phyloP scores from a whole-genome alignment of 1,284 basidiomycete species.

The Earliella scabrosa region DNA sequence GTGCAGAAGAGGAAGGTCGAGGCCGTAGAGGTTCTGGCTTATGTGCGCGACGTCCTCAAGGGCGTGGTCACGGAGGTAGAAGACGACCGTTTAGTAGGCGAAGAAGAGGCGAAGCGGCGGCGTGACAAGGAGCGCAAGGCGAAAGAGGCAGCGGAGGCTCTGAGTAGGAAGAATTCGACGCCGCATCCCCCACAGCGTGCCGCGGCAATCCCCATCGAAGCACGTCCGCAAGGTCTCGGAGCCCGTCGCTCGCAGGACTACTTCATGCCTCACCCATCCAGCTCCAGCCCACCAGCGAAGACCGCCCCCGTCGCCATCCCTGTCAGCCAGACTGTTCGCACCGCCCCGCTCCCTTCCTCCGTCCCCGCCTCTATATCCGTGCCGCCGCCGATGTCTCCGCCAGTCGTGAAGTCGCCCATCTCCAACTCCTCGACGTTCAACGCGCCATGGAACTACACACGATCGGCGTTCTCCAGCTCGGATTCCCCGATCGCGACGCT shows the following conservation, averaged over 20 bases:
- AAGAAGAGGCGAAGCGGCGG: conserved; percentile 45
- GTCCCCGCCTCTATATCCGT: conserved; percentile 14
- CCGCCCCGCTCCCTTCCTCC: conserved; percentile 9
- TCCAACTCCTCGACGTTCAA: conserved; percentile 7
- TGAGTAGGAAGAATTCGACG: conserved; percentile 22
- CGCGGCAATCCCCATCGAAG: conserved; percentile 28
- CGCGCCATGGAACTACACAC: conserved; percentile 59
- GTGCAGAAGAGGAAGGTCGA: conserved; percentile 56
- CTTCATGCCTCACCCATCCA: conserved; percentile 17
- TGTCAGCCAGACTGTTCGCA: conserved; percentile 2
- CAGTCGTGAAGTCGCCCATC: conserved; percentile 17
- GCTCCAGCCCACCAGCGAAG: conserved; percentile 13
- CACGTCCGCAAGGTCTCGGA: conserved; percentile 21
- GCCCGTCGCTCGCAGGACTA: conserved; percentile 25
- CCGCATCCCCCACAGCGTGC: conserved; percentile 34
- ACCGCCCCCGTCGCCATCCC: conserved; percentile 2
- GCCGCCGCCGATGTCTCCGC: conserved; percentile 20
- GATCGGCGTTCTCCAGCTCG: conserved; percentile 49
- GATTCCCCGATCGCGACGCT: conserved; percentile 35
- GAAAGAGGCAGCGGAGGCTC: conserved; percentile 20
- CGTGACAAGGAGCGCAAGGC: conserved; percentile 34
- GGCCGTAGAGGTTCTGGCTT: conserved; percentile 73
- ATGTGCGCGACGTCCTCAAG: conserved; percentile 74
- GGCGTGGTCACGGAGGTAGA: conserved; percentile 58
- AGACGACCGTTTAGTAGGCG: conserved; percentile 64